Base-by-base conservation (phyloP, 2,329 filamentous ascomycete species). In the Colletotrichum eleusines region DNA sequence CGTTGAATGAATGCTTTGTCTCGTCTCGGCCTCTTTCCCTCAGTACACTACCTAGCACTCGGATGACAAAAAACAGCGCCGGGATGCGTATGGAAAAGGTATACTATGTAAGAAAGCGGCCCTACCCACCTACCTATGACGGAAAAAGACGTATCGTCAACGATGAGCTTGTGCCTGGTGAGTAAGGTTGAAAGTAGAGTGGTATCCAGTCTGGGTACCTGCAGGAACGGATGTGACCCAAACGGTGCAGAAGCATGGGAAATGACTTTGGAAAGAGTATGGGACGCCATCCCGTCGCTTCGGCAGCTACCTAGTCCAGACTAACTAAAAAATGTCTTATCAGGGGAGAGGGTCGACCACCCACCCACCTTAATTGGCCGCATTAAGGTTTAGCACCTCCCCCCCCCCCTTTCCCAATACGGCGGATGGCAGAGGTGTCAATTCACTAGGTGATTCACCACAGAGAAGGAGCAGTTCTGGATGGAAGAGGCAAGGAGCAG, bases 311-410 rank as follows among this genome's bases (percentile, higher is more conserved):
- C n/a, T 71, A 54, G 23, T 14, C 11, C 14, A 50, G 26, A 50
- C n/a, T 50, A 53, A 7, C 33, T 33, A 1, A 33, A 7, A 68
- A 48, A 68, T 46, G 64, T 66, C 51, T 62, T 53, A 61, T 59
- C 68, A 68, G 59, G 69, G 57, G 28, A 63, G 44, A 63, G 44
- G 51, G 59, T 53, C 59, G 33, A 63, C 64, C 51, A 68, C 50
- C 58, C 59, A 28, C 59, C 64, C 51, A 68, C 50, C 58, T 68
- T 71, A 63, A 71, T 68, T 71, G 69, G 64, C 58, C 11, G 31
- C 38, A 50, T 40, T 69, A 71, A 71, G 64, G 64, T 69, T 71
- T 71, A 71, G 69, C 53, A 68, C 35, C 26, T 26, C 26, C 28
- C 33, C 33, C 53, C 33, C 14, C 33, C 53, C 33, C 14, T 5